Evolutionary conservation across 2,329 filamentous ascomycete species (phyloP), one percentile per base, ranked within the genome.

Genomic region (Dryadomyces quercus-mongolicae): DNA sequence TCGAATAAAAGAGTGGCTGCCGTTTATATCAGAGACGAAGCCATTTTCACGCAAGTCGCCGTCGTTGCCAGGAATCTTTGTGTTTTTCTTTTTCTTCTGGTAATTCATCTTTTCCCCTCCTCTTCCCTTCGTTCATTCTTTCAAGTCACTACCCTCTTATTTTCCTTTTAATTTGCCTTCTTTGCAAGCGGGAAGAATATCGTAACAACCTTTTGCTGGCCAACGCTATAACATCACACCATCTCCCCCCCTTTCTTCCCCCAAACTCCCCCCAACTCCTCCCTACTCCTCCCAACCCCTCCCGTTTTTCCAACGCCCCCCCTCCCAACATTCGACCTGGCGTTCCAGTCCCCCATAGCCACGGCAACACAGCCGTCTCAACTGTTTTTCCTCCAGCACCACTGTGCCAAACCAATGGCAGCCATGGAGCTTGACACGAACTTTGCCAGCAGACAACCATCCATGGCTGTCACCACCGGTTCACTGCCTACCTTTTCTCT

Each of bases 401-500:
- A 16, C 22, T 25, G 21, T n/a, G 3, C 49, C 20, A n/a, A 18
- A 25, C 16, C 31, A 20, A 51, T 22, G 20, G 15, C 21, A 22
- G 51, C 13, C 34, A 58, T 55, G 55, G 55, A 56, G 43, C 21
- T 49, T 44, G 36, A 47, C 10, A 31, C 56, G 5, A 45, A n/a
- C 50, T 59, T 56, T 21, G 50, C 54, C 8, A 46, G 31, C 55
- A 53, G 50, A 25, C 47, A 42, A 5, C 18, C 54, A 18, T 49
- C 25, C 31, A 25, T 53, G 49, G 40, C 48, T 18, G 45, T 56
- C 34, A 54, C 54, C 6, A 31, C 58, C 42, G 55, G 50, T 16
- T 31, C 54, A 5, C 51, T 60, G 22, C 45, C 57, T 9, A 47
- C 52, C 40, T 60, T 51, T 31, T 46, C 57, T 8, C 46, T 57